Evolutionary conservation across 1,284 basidiomycete genomes (phyloP).

Genomic region (Tetrapyrgos nigripes): DNA sequence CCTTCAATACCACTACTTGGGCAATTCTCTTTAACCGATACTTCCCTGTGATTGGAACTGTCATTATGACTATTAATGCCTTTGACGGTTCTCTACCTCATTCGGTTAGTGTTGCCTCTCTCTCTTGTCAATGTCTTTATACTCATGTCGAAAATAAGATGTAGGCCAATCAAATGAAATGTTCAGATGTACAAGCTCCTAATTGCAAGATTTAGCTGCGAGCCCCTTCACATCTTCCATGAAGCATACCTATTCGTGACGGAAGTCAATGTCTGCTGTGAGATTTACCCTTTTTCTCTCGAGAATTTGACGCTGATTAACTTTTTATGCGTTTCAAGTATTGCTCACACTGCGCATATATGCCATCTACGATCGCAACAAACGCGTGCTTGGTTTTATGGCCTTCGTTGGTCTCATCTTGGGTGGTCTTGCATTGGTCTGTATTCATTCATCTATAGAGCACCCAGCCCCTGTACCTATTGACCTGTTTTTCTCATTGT

Average conservation of each 20-base stretch:
- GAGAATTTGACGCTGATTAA: neutral
- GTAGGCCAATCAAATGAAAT: neutral
- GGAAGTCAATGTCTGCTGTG: slow-evolving; percentile 9
- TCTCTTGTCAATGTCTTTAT: no score
- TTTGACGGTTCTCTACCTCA: slow-evolving; percentile 3
- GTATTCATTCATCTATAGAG: neutral
- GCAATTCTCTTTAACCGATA: slow-evolving; percentile 13
- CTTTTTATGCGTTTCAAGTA: neutral
- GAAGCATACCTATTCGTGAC: slow-evolving; percentile 10
- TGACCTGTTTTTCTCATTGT: neutral
- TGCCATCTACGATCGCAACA: slow-evolving; percentile 11
- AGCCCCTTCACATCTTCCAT: slow-evolving; percentile 12
- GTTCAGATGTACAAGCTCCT: neutral
- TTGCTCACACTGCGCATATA: slow-evolving; percentile 16
- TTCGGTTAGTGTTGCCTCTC: slow-evolving; percentile 1
- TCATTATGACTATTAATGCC: slow-evolving; percentile 3
- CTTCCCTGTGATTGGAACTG: slow-evolving; percentile 7
- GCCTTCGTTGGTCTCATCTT: neutral
- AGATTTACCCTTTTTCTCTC: neutral
- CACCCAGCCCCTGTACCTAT: no score
- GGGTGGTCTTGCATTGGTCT: neutral
- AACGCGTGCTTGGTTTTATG: slow-evolving; percentile 7
- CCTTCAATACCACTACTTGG: neutral
- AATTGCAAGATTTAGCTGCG: slow-evolving; percentile 5
- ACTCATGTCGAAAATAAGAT: neutral